Base-by-base conservation (phyloP, 1,139 yeast genomes). In the Lodderomyces pseudojiufengensis region DNA sequence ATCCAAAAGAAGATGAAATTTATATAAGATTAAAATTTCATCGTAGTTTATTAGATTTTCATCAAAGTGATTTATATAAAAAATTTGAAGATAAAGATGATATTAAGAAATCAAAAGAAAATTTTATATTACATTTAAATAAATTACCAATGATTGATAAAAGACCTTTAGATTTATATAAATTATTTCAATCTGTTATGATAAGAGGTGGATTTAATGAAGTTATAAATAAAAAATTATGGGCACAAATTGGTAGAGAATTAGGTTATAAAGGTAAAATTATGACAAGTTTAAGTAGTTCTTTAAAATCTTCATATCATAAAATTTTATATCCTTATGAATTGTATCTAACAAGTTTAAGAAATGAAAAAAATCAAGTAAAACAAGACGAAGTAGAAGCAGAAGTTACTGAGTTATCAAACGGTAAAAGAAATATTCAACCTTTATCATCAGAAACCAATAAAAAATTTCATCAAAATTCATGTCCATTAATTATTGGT, bases 221-320 rank as follows among this genome's bases (percentile, higher is more conserved):
- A 20, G 84, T 80, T n/a, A 70, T 78, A 33, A 57, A 64, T 34
- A 70, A 68, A 39, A 76, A 77, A 43, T 54, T 73, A 28, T 80
- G 86, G 84, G 79, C 80, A 0, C 78, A 73, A 49, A 70, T 80
- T 14, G 92, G 92, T 10, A 65, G 88, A 36, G 95, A 84, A 47
- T 61, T 85, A 36, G 95, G 95, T 0, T 83, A 80, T 52, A 72
- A 77, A 24, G 87, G 48, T 5, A 43, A 45, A 25, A 45, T 42
- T n/a, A 77, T 80, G 76, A 80, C 86, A 18, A 80, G 88, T 15
- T 59, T 83, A 36, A 79, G 88, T 13, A 77, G 87, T 6, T 74
- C 87, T 0, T 61, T 85, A 40, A 78, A 83, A 50, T 60, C 76
- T 1, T 76, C 84, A 0, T 79, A 78, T 44, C 63, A 65, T 33